Conservation (phyloP, 169 alveolate species). For the Plasmodium sp. region DNA sequence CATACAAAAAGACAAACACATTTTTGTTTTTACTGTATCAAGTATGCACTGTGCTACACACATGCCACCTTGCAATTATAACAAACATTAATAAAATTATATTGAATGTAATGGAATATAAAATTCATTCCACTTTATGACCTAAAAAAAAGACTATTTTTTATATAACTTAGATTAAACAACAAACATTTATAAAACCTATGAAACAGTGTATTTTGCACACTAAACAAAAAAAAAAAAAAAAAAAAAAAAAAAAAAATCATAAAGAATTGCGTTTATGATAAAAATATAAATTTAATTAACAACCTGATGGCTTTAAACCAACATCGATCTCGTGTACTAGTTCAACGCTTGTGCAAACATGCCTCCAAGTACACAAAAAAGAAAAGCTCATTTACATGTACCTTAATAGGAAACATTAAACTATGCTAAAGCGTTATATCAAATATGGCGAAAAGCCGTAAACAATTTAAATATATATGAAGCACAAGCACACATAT, state of each 20-base stretch:
- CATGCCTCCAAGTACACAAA: not conserved
- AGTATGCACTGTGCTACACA: not conserved
- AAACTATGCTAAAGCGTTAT: not conserved
- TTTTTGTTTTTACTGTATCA: not conserved
- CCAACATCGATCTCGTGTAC: not conserved
- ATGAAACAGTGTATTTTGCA: not conserved
- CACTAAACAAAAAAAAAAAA: not conserved
- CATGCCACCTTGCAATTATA: not conserved
- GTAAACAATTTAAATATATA: not conserved
- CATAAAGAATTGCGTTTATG: not conserved
- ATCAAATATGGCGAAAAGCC: not conserved
- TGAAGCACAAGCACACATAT: not conserved
- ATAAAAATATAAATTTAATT: not conserved
- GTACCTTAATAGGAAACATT: not conserved
- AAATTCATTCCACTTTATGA: not conserved
- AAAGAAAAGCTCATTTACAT: not conserved
- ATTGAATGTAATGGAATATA: not conserved
- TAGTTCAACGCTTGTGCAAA: not conserved
- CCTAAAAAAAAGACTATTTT: not conserved
- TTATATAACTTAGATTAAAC: not conserved
- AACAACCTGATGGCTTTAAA: not conserved
- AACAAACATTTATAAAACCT: not conserved
- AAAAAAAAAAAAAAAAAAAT: not conserved
- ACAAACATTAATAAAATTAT: not conserved
- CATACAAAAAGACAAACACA: not conserved